Base-by-base conservation (phyloP, 2,329 filamentous ascomycete genomes). In the Pseudogymnoascus sp. region DNA sequence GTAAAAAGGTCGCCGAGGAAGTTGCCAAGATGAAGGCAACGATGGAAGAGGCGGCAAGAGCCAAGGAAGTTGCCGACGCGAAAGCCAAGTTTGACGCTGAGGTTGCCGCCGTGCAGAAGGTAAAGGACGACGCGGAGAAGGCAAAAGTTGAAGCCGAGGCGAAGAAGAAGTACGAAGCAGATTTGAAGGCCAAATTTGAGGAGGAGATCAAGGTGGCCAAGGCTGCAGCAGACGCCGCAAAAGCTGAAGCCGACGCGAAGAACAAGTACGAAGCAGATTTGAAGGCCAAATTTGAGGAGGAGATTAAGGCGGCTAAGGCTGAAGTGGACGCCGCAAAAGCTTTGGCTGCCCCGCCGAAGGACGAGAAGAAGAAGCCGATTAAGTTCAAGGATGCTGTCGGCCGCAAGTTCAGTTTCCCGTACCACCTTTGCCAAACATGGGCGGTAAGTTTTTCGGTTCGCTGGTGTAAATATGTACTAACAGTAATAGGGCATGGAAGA, bases 381-480 rank as follows among this genome's bases (percentile, higher is more conserved):
- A 88, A 88, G 69, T 96, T 96, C 79, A 96, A 96, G 77, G 93
- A 97, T 74, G 92, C 92, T 0, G 86, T 97, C 14, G 90, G 91
- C 34, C 84, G 93, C 69, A 96, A 96, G 75, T 97, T 96, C 75
- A 95, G 86, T 76, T 96, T 97, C 72, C 93, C 93, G 1, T 96
- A 88, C 77, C 85, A 93, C 67, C 76, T 96, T 31, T 96, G 92
- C 76, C 85, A 87, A 71, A 95, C 88, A 2, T 96, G 92, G 92
- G 79, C 81, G 79, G 90, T 93, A 85, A 74, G 85, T 83, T 28
- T 16, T 14, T 43, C 6, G 60, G 28, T 60, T 37, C 28, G 36
- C 13, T 57, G 43, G 41, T 21, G 10, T 41, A 21, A n/a, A 61
- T 67, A 36, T 69, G 77, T 68, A 76, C 66, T 6, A 34, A 54